Evolutionary conservation across 1,139 yeast genomes (phyloP), one percentile per base, ranked within the genome.

Genomic region (Pichia sp.): DNA sequence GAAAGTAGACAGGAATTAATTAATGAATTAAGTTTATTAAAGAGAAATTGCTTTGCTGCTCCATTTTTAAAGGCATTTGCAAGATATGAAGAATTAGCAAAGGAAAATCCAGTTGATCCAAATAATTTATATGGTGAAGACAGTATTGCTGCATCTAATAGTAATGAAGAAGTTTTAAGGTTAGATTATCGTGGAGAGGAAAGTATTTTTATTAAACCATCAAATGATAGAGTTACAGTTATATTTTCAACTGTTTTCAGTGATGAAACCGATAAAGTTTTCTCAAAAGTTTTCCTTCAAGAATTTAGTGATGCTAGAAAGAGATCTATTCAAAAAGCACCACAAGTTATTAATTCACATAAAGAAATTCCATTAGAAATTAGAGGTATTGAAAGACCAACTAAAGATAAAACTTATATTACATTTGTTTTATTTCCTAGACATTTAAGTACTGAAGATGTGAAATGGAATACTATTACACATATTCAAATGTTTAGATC

Each of bases 261-360:
- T 62, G 99, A 94, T 68, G 98, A 94, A 68, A 92, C 97, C 8
- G 99, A 92, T 69, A 87, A 87, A 66, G 81, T 89, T 50, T 88
- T 92, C 61, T 97, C 97, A 46, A 89, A 86, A 66, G 97, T 92
- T 49, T 92, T 94, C 65, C 72, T 92, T 58, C 99, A 92, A 68
- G 99, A 92, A 70, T 92, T 92, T 68, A 97, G 92, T 43, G 99
- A 87, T 64, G 97, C 99, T 10, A 81, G 99, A 69, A 85, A 86
- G 68, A 81, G 97, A 65, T 86, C 95, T 11, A 94, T 92, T 52
- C 98, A 94, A 70, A 90, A 95, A 46, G 97, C 98, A 2, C 98
- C 99, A 28, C 99, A 94, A 72, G 99, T 92, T 47, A 77, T 94
- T 62, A 90, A 86, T 65, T 83, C 95, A 11, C 92, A 84, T 61